A percentile compares a stretch with the other conserved stretches of the same genome.
phyloP scores from a whole-genome alignment of 2,329 filamentous ascomycete genomes.

The Ambrosiella beaveri region DNA sequence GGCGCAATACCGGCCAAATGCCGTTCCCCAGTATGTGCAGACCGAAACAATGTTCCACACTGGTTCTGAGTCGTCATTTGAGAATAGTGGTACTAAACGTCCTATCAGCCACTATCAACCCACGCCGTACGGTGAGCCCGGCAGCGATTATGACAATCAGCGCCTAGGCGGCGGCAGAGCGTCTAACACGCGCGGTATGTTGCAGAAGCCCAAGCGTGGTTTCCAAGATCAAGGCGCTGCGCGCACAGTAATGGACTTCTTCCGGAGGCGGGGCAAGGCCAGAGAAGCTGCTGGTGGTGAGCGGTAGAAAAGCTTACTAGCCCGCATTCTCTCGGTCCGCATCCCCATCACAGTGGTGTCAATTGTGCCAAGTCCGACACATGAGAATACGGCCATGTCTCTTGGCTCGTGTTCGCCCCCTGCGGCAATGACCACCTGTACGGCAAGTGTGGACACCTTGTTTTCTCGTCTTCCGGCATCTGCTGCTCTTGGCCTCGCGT shows the following conservation, averaged over 20 bases:
- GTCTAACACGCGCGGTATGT: conserved; percentile 30
- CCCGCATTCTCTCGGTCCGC: conserved; percentile 11
- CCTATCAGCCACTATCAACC: conserved; percentile 24
- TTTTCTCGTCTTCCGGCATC: not conserved
- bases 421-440: not conserved
- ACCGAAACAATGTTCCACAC: conserved; percentile 29
- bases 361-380: not conserved
- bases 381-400: not conserved
- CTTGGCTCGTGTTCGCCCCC: not conserved
- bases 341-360: conserved; percentile 1
- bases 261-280: conserved; percentile 69
- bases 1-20: conserved; percentile 19
- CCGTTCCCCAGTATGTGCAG: conserved; percentile 28
- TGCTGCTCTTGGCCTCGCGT: not conserved
- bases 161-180: conserved; percentile 20
- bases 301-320: conserved; percentile 11
- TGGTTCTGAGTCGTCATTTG: conserved; percentile 37
- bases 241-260: conserved; percentile 95
- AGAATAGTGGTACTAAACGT: conserved; percentile 17
- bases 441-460: not conserved
- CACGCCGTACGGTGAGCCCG: conserved; percentile 23
- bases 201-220: conserved; percentile 65
- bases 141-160: conserved; percentile 26
- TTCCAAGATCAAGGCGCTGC: conserved; percentile 78
- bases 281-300: conserved; percentile 11